Conservation (phyloP, 768 basidiomycete species). For the Sarcodon sp. region DNA sequence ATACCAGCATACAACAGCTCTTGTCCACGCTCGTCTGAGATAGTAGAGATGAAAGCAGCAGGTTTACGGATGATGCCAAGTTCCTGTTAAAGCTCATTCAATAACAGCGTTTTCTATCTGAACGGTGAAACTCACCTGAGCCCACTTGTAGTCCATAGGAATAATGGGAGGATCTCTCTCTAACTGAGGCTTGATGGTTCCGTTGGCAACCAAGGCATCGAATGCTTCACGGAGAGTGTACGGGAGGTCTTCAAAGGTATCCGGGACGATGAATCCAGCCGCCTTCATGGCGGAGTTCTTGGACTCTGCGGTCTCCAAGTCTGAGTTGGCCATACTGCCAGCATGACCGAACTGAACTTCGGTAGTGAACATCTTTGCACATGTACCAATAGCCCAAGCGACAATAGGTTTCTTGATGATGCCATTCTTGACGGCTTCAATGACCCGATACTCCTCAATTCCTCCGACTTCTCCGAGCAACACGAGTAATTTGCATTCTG, state of each 20-base stretch:
- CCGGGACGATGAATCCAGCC: conserved; percentile 93
- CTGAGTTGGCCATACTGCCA: conserved; percentile 95
- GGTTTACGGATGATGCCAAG: conserved; percentile 97
- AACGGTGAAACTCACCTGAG: conserved; percentile 29
- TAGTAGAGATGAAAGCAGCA: conserved; percentile 97
- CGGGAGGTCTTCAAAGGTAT: conserved; percentile 95
- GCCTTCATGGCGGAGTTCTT: conserved; percentile 94
- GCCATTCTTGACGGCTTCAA: conserved; percentile 90
- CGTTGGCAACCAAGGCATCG: conserved; percentile 59
- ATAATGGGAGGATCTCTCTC: conserved; percentile 91
- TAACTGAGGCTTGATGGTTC: conserved; percentile 51
- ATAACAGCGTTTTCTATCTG: too few species aligned
- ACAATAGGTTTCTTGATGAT: conserved; percentile 97
- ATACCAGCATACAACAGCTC: conserved; percentile 98
- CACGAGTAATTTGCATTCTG: conserved; percentile 98
- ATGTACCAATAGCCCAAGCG: conserved; percentile 99
- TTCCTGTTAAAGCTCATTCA: conserved; percentile 25
- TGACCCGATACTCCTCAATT: conserved; percentile 97
- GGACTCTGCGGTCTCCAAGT: conserved; percentile 93
- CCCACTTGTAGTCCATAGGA: conserved; percentile 99
- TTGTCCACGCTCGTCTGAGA: conserved; percentile 98
- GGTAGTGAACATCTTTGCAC: conserved; percentile 99
- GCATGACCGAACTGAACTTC: conserved; percentile 99
- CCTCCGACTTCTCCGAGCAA: conserved; percentile 98
- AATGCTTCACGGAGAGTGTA: conserved; percentile 76